phyloP scores from a whole-genome alignment of 176 grass and related monocot genomes.

The Melocanna baccifera region DNA sequence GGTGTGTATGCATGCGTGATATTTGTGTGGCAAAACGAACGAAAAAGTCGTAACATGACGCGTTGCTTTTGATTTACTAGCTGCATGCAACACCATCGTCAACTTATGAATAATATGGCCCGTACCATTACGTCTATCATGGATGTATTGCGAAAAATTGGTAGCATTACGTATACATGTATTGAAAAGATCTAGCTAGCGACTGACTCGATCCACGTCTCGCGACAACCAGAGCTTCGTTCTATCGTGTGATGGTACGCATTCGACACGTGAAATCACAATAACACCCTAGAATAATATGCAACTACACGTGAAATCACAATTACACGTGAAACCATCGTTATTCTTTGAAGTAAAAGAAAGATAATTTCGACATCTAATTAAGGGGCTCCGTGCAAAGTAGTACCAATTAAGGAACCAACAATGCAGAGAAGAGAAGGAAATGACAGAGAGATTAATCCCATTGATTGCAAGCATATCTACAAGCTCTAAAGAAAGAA shows the following conservation, averaged over 20 bases:
- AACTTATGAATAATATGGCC: neutral
- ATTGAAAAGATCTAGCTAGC: neutral
- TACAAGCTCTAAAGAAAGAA: neutral
- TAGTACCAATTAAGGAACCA: too few species aligned
- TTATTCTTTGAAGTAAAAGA: neutral
- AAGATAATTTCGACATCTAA: neutral
- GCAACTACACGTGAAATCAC: neutral
- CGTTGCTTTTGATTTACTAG: neutral
- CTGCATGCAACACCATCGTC: neutral
- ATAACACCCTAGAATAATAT: neutral
- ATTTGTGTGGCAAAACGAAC: neutral
- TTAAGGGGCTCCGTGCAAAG: too few species aligned
- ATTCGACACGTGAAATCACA: too few species aligned
- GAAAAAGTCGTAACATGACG: neutral
- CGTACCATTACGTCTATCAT: neutral
- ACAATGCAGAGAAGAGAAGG: neutral
- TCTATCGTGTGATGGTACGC: too few species aligned
- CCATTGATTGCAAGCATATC: neutral
- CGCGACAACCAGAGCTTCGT: too few species aligned
- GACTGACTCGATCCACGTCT: too few species aligned
- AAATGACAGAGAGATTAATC: neutral
- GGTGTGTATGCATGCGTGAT: too few species aligned
- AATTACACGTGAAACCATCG: neutral
- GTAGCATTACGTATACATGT: neutral
- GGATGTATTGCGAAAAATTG: too few species aligned